phyloP scores from a whole-genome alignment of 306 rosid species.

The Cucumis hystrix region DNA sequence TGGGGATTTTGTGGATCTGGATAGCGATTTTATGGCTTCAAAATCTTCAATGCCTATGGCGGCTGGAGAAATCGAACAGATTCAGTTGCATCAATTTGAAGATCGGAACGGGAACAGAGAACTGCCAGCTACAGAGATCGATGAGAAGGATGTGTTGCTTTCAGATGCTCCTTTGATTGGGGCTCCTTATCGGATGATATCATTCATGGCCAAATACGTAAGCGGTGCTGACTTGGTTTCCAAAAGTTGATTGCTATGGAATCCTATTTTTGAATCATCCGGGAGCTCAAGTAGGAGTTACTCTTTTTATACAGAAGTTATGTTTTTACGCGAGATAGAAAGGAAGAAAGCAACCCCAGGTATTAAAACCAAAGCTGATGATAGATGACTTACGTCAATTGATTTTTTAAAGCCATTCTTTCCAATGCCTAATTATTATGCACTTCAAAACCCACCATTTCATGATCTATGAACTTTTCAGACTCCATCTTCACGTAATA shows the following conservation, averaged over 20 bases:
- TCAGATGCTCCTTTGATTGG: conserved; percentile 84
- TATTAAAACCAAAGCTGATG: not conserved
- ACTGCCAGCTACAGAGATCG: conserved; percentile 20
- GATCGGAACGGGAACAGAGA: conserved; percentile 20
- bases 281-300: not conserved
- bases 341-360: conserved; percentile 22
- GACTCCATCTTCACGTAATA: not conserved
- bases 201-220: conserved; percentile 73
- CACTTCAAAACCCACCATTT: not conserved
- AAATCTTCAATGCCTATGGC: conserved; percentile 20
- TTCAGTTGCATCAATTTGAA: conserved; percentile 45
- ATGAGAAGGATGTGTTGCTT: conserved; percentile 33
- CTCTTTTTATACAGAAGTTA: not conserved
- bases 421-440: not conserved
- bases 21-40: conserved; percentile 10
- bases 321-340: not conserved
- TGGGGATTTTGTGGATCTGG: conserved; percentile 8
- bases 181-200: conserved; percentile 78
- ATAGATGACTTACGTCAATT: not conserved
- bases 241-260: conserved; percentile 19
- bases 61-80: conserved; percentile 54
- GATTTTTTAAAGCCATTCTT: not conserved
- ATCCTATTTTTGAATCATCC: conserved; percentile 15
- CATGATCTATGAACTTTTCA: not conserved
- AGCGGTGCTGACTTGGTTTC: conserved; percentile 81